Evolutionary conservation across 2,329 filamentous ascomycete species (phyloP).

Genomic region (Basipetospora sp.): DNA sequence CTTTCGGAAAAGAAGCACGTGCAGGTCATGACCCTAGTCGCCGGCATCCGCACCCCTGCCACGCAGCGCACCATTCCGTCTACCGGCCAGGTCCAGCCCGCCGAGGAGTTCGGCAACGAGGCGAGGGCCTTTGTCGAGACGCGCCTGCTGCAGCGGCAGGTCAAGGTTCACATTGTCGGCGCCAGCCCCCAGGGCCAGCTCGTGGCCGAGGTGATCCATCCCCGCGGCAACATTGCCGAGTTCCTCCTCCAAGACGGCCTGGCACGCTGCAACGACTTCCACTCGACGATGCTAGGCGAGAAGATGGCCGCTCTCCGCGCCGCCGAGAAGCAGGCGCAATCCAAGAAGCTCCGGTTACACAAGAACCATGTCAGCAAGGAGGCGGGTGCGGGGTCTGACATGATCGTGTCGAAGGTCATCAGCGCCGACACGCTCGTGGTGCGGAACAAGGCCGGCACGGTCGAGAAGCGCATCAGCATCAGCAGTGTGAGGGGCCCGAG

Average conservation of each 20-base stretch:
- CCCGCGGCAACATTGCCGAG: slow-evolving; percentile 80
- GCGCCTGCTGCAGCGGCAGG: slow-evolving; percentile 70
- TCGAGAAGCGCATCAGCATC: slow-evolving; percentile 78
- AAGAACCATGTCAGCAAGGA: slow-evolving; percentile 61
- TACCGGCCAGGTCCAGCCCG: slow-evolving; percentile 66
- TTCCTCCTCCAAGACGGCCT: slow-evolving; percentile 81
- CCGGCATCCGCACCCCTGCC: slow-evolving; percentile 77
- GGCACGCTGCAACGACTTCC: slow-evolving; percentile 86
- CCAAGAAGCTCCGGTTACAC: slow-evolving; percentile 63
- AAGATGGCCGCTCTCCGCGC: slow-evolving; percentile 77
- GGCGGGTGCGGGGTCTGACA: slow-evolving; percentile 50
- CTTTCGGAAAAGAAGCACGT: slow-evolving; percentile 71
- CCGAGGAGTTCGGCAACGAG: slow-evolving; percentile 80
- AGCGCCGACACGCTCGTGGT: slow-evolving; percentile 81
- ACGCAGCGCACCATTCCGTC: slow-evolving; percentile 70
- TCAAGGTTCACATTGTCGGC: slow-evolving; percentile 71
- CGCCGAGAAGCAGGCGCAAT: slow-evolving; percentile 75
- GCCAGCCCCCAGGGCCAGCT: slow-evolving; percentile 81
- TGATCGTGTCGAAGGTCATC: slow-evolving; percentile 69
- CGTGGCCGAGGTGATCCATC: slow-evolving; percentile 76
- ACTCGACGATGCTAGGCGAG: slow-evolving; percentile 77
- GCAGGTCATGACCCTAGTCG: slow-evolving; percentile 76
- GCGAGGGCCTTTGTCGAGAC: slow-evolving; percentile 76
- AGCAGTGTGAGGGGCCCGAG: slow-evolving; percentile 93
- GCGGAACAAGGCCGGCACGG: slow-evolving; percentile 62